Evolutionary conservation across 768 basidiomycete species (phyloP).

Genomic region (Boletus sp.): DNA sequence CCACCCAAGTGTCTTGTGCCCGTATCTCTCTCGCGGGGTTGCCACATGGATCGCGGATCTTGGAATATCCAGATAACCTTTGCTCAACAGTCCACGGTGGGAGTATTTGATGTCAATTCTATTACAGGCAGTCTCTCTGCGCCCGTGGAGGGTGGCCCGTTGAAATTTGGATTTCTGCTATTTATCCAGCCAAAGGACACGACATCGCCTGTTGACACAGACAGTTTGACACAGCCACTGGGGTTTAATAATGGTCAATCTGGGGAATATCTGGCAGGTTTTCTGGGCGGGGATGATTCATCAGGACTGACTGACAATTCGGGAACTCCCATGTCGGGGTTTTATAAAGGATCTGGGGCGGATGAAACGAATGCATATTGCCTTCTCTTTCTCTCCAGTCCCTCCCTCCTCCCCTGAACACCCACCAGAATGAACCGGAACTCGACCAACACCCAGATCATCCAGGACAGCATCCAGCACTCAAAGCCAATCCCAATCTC

Average conservation of each 20-base stretch:
- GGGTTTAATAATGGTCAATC: not conserved
- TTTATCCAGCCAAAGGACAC: not conserved
- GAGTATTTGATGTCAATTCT: constrained; percentile 2
- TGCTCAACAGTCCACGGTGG: not conserved
- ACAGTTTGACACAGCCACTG: not conserved
- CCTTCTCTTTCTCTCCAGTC: not conserved
- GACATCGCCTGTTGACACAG: not conserved
- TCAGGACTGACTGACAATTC: constrained; percentile 9
- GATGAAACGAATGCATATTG: not conserved
- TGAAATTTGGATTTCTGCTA: too few relatives aligned
- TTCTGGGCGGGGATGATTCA: too few relatives aligned
- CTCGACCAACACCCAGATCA: not conserved
- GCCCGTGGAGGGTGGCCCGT: too few relatives aligned
- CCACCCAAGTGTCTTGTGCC: not conserved
- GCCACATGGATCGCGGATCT: constrained; percentile 18
- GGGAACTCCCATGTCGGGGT: constrained; percentile 29
- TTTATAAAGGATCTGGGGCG: constrained; percentile 15
- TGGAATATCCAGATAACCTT: constrained; percentile 21
- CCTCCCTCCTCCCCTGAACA: constrained; percentile 2
- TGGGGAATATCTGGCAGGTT: constrained; percentile 7
- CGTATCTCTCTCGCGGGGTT: constrained; percentile 6
- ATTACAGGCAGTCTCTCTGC: constrained; percentile 6
- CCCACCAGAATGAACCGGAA: constrained; percentile 15
- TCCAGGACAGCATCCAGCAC: constrained; percentile 39
- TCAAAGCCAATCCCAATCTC: constrained; percentile 66